phyloP scores from a whole-genome alignment of 345 rosid species.

The Hibiscus trionum region DNA sequence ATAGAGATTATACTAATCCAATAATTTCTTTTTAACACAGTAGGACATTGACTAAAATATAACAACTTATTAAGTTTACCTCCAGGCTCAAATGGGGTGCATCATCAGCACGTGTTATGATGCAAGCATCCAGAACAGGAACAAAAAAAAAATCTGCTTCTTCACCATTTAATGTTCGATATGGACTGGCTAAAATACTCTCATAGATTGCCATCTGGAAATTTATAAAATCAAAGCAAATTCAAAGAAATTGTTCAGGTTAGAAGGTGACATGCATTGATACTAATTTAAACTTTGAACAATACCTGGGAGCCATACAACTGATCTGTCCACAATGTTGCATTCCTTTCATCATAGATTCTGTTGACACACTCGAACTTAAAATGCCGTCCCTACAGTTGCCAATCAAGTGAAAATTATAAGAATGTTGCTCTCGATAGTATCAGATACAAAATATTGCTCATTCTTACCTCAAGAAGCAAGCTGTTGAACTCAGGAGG shows the following conservation, averaged over 20 bases:
- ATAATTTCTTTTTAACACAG: background rate
- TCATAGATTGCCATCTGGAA: conserved; percentile 90
- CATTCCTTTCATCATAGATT: conserved; percentile 69
- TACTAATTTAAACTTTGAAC: conserved; percentile 8
- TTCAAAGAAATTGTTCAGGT: conserved; percentile 3
- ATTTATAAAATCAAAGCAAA: conserved; percentile 4
- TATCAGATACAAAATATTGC: conserved; percentile 9
- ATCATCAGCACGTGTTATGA: conserved; percentile 87
- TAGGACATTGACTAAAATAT: background rate
- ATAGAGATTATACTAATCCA: background rate
- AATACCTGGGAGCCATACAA: conserved; percentile 90
- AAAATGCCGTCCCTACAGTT: conserved; percentile 79
- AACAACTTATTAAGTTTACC: conserved; percentile 33
- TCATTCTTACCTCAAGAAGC: conserved; percentile 75
- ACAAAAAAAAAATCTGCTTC: conserved; percentile 98
- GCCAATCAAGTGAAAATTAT: conserved; percentile 16
- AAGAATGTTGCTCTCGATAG: conserved; percentile 8
- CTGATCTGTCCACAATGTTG: conserved; percentile 83
- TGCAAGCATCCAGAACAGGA: conserved; percentile 96
- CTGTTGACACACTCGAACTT: conserved; percentile 85
- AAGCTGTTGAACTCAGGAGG: conserved; percentile 89
- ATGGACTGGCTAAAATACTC: conserved; percentile 69
- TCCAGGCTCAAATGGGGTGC: conserved; percentile 73
- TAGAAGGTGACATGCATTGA: conserved; percentile 8
- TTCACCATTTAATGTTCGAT: conserved; percentile 83